A percentile compares a stretch with the other conserved stretches of the same genome.
These are phyloP conservation scores for Jaltomata sinuosa DNA, from an alignment of 257 asterid genomes.

Conservation along the genomic window DNA sequence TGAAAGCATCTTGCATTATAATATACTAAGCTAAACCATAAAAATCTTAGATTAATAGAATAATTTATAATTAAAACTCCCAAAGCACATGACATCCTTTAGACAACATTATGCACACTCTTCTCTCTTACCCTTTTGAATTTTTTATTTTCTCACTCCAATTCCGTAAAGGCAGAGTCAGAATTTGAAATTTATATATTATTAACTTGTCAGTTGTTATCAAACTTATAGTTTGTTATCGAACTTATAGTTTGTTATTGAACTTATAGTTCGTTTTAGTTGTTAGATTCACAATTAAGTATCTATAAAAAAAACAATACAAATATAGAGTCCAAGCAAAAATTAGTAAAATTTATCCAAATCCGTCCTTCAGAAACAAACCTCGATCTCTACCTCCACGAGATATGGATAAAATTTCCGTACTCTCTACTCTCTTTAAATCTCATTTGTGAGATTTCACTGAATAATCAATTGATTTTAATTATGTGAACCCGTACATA, in stretches of 20 bases:
- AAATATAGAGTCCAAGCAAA: neutral
- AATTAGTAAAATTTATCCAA: neutral
- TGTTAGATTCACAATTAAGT: too few relatives aligned
- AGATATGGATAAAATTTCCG: too few relatives aligned
- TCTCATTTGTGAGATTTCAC: too few relatives aligned
- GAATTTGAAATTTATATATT: neutral
- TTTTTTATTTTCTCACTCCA: neutral
- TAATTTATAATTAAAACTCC: neutral
- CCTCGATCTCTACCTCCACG: rapidly evolving
- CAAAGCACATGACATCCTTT: neutral
- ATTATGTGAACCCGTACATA: neutral
- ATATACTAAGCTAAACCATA: neutral
- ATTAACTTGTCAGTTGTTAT: too few relatives aligned
- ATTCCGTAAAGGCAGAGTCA: neutral
- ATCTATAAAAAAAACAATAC: too few relatives aligned
- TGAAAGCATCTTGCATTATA: neutral
- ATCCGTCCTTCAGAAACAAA: neutral
- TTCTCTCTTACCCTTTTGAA: neutral
- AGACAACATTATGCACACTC: neutral
- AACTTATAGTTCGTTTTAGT: too few relatives aligned
- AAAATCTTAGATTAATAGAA: neutral
- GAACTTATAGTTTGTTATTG: neutral
- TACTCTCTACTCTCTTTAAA: too few relatives aligned
- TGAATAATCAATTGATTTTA: too few relatives aligned
- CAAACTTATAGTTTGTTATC: neutral